Base-by-base conservation (phyloP, 176 grass and related monocot genomes). In the Avena eriantha region DNA sequence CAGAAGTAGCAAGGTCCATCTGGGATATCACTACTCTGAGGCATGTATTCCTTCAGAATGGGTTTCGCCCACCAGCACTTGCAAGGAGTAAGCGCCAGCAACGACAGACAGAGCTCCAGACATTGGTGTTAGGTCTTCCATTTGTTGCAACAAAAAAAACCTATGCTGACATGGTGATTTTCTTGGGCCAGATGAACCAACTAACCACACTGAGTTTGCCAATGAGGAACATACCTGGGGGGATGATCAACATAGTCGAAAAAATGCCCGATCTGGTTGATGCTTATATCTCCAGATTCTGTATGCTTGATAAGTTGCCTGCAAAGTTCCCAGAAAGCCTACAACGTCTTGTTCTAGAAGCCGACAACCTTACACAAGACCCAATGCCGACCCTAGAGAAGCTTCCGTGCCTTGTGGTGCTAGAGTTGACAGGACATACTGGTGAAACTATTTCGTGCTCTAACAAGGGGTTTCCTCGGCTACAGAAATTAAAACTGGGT, bases 321-420 rank as follows among this genome's bases (percentile, higher is more conserved):
- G 11, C 7, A 15, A 8, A 31, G 26, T 77, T 85, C 18, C 46
- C 83, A 53, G 19, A 54, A 55, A 35, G 13, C 13, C 29, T 85
- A 39, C 73, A 31, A 0, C 0, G 2, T 21, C 29, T 85, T 77
- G 0, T 0, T 19, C 61, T 85, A 41, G 0, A 0, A 16, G 29
- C 46, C 1, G 0, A 10, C 0, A 4, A 9, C 7, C 53, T 77
- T 8, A 13, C 0, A 39, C 46, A 85, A 85, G 73, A 77, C 47
- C 73, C 58, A 0, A 66, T 85, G 83, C 59, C 46, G 0, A 41
- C 67, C 19, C 73, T 85, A 1, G 83, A 77, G 59, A 85, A 85
- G 83, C 83, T 85, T 49, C 83, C 73, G 3, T 67, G 73, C 34
- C 59, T 85, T 11, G 31, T 67, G 29, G 73, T 19, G 55, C 83